These are phyloP conservation scores for Chaetomiaceae sp. DNA, from an alignment of 2,329 filamentous ascomycete genomes.

Conservation along the genomic window DNA sequence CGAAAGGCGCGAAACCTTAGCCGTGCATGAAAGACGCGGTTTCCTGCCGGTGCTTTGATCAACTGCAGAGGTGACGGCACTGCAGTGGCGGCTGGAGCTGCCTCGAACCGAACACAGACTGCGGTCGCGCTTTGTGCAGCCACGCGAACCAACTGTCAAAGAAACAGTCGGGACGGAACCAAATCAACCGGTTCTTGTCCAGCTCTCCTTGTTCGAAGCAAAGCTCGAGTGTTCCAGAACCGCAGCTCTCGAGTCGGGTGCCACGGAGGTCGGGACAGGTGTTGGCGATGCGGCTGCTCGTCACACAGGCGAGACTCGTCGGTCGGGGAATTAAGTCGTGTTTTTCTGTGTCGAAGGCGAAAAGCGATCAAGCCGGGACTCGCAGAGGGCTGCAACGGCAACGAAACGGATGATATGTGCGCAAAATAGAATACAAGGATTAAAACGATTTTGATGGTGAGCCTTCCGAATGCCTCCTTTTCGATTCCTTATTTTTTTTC, in stretches of 20 bases:
- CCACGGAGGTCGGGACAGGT: not conserved
- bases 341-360: slow-evolving; percentile 1
- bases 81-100: too few species aligned
- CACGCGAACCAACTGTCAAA: not conserved
- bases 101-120: not conserved
- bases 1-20: not conserved
- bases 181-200: not conserved
- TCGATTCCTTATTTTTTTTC: slow-evolving; percentile 28
- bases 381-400: slow-evolving; percentile 3
- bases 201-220: not conserved
- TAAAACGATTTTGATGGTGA: slow-evolving; percentile 30
- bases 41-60: slow-evolving; percentile 2
- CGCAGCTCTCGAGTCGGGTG: not conserved
- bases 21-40: slow-evolving; percentile 1
- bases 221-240: not conserved
- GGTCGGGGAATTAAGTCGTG: slow-evolving; percentile 6
- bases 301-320: not conserved
- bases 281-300: not conserved
- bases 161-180: not conserved
- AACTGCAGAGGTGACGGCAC: not conserved
- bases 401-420: slow-evolving; percentile 22
- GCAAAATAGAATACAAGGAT: slow-evolving; percentile 33
- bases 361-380: slow-evolving; percentile 13
- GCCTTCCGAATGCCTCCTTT: slow-evolving; percentile 27
- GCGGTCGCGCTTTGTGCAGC: not conserved